Base-by-base conservation (phyloP, 2,329 filamentous ascomycete species). In the Colletotrichum acutatum region DNA sequence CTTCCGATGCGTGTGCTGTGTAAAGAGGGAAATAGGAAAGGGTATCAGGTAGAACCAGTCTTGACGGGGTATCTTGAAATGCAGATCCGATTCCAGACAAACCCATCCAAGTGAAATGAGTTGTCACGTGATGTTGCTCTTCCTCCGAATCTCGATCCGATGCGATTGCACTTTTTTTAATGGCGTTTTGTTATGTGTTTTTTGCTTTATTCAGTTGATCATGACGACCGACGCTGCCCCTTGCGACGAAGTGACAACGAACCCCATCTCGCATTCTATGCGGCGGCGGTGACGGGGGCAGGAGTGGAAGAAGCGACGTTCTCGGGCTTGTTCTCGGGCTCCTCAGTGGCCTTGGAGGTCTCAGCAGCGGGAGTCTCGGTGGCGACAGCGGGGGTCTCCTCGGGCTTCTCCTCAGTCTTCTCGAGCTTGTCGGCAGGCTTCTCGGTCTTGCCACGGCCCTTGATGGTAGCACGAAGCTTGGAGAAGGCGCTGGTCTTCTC, bases 401-500 rank as follows among this genome's bases (percentile, higher is more conserved):
- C 78, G n/a, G 73, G 57, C 61, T 64, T 70, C 52, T 75, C 64
- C 74, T 75, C 73, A 6, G 68, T 73, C 71, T 76, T 76, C 65
- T 76, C 78, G 22, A 77, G 71, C 74, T 80, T 81, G 74, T 83
- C 78, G 57, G 75, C 77, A 34, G 82, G 71, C 80, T 84, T 84
- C 68, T 85, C 85, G 76, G 79, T 73, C 81, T 83, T 84, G 76
- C 78, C 77, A 78, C 82, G 82, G 76, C 82, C 80, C 81, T 87
- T 88, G 83, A 89, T 88, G 76, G 87, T 89, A 78, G 86, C 86
- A 78, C 87, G 86, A 79, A 91, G 83, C 87, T 90, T 90, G 74
- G 89, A 90, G 86, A 91, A 91, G 77, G 84, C 80, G 67, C 87
- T 84, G 71, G 86, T 85, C 75, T 86, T 87, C 83, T 87, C 86